Percentiles rank a stretch among this genome's conserved stretches.
phyloP scores from a whole-genome alignment of 2,329 filamentous ascomycete genomes.

The Xylaria multiplex region DNA sequence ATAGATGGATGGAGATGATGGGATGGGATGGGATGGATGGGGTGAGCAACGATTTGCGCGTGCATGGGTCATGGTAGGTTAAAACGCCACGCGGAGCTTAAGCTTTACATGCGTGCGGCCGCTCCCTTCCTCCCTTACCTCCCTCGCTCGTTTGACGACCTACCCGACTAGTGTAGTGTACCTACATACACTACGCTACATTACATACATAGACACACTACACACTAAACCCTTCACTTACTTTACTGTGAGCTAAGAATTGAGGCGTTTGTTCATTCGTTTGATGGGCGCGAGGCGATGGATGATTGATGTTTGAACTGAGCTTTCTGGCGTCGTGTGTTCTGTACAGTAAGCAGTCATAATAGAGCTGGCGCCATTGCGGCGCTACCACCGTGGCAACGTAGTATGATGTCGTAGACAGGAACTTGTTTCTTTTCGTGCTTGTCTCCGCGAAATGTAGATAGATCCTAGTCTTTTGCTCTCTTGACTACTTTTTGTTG shows the following conservation, averaged over 20 bases:
- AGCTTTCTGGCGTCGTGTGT: slow-evolving; percentile 12
- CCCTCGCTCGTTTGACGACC: too few species aligned
- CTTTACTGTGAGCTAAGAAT: slow-evolving; percentile 19
- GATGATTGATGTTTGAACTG: slow-evolving; percentile 9
- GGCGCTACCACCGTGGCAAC: slow-evolving; percentile 22
- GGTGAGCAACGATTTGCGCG: neutral
- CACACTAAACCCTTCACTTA: neutral
- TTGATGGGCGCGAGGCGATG: slow-evolving; percentile 7
- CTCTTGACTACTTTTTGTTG: neutral
- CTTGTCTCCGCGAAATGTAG: neutral
- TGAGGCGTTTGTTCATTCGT: slow-evolving; percentile 24
- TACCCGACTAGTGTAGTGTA: too few species aligned
- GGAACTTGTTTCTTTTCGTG: slow-evolving; percentile 22
- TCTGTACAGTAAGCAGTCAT: slow-evolving; percentile 34
- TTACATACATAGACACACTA: too few species aligned
- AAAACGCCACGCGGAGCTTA: slow-evolving; percentile 25
- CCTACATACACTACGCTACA: too few species aligned
- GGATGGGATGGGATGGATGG: neutral
- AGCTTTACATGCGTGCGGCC: slow-evolving; percentile 16
- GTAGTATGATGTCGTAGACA: slow-evolving; percentile 23
- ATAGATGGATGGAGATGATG: too few species aligned
- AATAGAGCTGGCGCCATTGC: slow-evolving; percentile 14
- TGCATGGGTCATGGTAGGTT: slow-evolving; percentile 20
- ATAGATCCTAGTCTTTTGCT: slow-evolving; percentile 17
- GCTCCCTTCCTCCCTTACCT: too few species aligned